A percentile compares a stretch with the other conserved stretches of the same genome.
These are phyloP conservation scores for Microcyclosporella mali DNA, from an alignment of 2,329 filamentous ascomycete genomes.

Conservation along the genomic window DNA sequence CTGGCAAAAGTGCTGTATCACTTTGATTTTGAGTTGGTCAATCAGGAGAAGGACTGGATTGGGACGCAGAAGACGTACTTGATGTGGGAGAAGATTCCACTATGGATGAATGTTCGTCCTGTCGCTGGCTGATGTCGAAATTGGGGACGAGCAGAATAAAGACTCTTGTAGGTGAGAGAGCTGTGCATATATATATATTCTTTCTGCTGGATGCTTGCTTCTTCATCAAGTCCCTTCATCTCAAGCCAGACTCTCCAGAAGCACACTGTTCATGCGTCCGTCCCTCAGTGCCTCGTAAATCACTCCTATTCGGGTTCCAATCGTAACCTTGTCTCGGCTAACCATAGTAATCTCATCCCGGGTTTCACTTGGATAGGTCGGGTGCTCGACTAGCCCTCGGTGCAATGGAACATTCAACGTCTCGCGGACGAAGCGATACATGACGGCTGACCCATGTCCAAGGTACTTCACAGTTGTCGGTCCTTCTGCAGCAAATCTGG, in stretches of 20 bases:
- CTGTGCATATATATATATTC: too few relatives aligned
- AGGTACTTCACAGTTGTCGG: conserved; percentile 3
- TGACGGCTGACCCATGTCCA: conserved; percentile 13
- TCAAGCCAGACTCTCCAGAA: conserved; percentile 4
- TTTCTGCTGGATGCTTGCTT: too few relatives aligned
- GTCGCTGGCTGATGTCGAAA: not conserved
- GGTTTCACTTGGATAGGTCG: conserved; percentile 13
- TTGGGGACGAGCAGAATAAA: too few relatives aligned
- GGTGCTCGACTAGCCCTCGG: conserved; percentile 22
- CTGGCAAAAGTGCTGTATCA: not conserved
- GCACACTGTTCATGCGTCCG: conserved; percentile 8
- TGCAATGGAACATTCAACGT: conserved; percentile 18
- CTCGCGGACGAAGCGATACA: conserved; percentile 22
- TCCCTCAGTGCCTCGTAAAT: conserved; percentile 24
- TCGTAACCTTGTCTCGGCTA: conserved; percentile 10
- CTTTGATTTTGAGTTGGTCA: not conserved
- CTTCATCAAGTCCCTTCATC: too few relatives aligned
- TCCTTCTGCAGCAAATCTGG: not conserved
- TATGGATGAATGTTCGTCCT: not conserved
- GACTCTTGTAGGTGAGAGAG: too few relatives aligned
- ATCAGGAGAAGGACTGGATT: not conserved
- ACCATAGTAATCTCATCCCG: conserved; percentile 7
- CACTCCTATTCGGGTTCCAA: conserved; percentile 17
- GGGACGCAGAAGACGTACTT: not conserved
- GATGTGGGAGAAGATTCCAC: not conserved